phyloP scores from a whole-genome alignment of 768 basidiomycete genomes.

The Sarcodon sp. region DNA sequence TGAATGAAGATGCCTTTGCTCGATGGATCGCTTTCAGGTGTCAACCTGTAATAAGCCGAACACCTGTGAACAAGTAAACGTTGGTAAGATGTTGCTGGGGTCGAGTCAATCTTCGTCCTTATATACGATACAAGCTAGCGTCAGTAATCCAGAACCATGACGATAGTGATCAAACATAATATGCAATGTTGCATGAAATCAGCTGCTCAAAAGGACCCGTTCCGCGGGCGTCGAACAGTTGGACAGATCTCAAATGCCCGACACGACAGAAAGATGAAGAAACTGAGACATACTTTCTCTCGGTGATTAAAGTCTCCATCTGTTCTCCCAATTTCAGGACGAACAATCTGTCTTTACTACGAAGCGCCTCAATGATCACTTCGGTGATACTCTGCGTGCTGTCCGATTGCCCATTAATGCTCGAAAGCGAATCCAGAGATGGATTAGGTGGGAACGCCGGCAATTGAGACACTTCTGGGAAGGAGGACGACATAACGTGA shows the following conservation, averaged over 20 bases:
- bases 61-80: conserved; percentile 80
- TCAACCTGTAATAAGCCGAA: conserved; percentile 67
- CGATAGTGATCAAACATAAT: no score
- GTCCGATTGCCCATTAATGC: conserved; percentile 1
- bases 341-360: conserved; percentile 79
- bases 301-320: conserved; percentile 70
- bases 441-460: conserved; percentile 3
- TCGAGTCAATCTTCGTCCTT: conserved; percentile 53
- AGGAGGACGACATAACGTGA: conserved; percentile 10
- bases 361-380: conserved; percentile 67
- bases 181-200: no score
- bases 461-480: conserved; percentile 5
- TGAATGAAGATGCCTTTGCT: conserved; percentile 53
- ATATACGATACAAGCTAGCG: neutral
- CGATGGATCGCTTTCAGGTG: conserved; percentile 50
- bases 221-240: no score
- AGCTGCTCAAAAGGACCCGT: no score
- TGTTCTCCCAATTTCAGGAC: conserved; percentile 82
- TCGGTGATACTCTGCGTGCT: neutral
- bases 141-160: no score
- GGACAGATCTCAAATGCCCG: neutral
- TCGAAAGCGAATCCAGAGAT: conserved; percentile 3
- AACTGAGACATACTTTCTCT: conserved; percentile 43
- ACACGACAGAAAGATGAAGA: conserved; percentile 5
- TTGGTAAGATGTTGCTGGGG: conserved; percentile 69